Base-by-base conservation (phyloP, 108 stramenopile species). In the Pseudonitzschia pungens region DNA sequence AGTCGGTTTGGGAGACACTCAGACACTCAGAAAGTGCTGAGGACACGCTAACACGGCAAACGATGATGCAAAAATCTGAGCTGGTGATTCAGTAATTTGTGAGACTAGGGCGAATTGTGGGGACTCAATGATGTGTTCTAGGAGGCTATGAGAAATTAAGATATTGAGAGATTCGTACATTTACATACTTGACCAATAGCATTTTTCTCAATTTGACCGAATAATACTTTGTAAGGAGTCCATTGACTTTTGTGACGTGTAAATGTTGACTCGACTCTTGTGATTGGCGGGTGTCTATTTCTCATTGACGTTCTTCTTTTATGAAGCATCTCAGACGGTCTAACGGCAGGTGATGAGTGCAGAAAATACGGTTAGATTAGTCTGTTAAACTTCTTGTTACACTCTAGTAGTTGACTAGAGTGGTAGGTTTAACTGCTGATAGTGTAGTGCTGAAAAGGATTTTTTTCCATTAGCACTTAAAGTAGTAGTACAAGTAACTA, bases 41-140 rank as follows among this genome's bases (percentile, higher is more conserved):
- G 22, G 21, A 32, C 31, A 29, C 31, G 32, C 16, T 12, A 42
- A 36, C 36, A 42, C 29, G 21, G 62, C 62, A 63, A 32, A 21
- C 36, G 62, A 42, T 42, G 62, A 63, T 63, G 62, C 62, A 63
- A 42, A 48, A 55, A 55, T 55, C 54, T 55, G 54, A 55, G 9
- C 24, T 55, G 54, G 54, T 55, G 54, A 55, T 55, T 26, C 26
- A 55, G 20, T 18, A 48, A 48, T 48, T 55, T 55, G 54, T 55
- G 54, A 55, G 54, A 18, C 54, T 20, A 55, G 54, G 2, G 54
- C 54, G 54, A 55, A 55, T 55, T 55, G 26, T 20, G 54, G 54
- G 21, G 54, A 55, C 54, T 55, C 54, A 55, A 22, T 55, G 54
- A 55, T 55, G 54, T 55, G 26, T 55, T 51, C 4, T 11, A 26